Evolutionary conservation across 2,329 filamentous ascomycete species (phyloP).

Genomic region (Clonostachys rhizophaga): DNA sequence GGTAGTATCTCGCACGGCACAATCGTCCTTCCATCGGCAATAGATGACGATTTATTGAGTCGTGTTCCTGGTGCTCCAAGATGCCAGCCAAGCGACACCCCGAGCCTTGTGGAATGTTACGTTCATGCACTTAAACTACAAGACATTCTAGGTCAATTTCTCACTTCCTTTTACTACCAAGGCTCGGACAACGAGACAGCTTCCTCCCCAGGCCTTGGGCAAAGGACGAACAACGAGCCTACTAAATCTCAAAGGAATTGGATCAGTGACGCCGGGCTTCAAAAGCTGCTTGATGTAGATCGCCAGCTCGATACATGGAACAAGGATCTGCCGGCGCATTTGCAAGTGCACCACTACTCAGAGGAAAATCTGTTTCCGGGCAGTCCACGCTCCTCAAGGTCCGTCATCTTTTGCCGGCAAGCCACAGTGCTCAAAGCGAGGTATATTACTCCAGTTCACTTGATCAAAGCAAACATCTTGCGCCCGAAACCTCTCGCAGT

Average conservation of each 20-base stretch:
- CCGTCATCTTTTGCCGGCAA: not conserved
- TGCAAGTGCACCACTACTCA: not conserved
- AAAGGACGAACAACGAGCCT: not conserved
- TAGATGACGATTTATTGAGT: not conserved
- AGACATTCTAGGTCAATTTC: not conserved
- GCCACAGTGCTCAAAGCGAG: not conserved
- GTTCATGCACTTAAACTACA: not conserved
- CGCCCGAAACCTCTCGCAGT: not conserved
- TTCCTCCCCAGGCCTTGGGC: not conserved
- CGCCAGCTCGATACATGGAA: not conserved
- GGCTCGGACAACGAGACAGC: not conserved
- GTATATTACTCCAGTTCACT: not conserved
- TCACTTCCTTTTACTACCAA: not conserved
- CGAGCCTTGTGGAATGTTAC: not conserved
- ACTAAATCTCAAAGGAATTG: no score
- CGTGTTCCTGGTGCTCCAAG: not conserved
- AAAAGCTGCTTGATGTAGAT: not conserved
- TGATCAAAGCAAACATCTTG: not conserved
- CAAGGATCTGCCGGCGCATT: not conserved
- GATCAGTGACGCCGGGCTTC: not conserved
- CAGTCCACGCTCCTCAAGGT: not conserved
- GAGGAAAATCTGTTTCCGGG: no score
- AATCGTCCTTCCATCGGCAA: not conserved
- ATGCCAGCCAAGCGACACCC: not conserved
- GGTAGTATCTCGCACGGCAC: not conserved